Evolutionary conservation across 2,329 filamentous ascomycete species (phyloP).

Genomic region (Ascochyta koolunga): DNA sequence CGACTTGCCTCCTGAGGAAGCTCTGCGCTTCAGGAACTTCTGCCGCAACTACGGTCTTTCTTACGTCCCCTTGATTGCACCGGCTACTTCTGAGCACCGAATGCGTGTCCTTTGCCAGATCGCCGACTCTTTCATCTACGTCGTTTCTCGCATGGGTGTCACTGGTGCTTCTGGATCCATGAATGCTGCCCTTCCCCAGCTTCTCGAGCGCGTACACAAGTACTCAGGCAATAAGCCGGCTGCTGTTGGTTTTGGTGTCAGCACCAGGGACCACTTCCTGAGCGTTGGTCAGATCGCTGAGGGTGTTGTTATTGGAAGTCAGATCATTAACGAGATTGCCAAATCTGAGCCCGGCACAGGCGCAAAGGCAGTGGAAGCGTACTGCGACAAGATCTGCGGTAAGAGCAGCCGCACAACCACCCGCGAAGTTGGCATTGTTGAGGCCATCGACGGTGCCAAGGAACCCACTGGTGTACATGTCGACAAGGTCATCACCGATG

Average conservation of each 20-base stretch:
- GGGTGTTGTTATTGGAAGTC: slow-evolving; percentile 94
- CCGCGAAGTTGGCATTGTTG: slow-evolving; percentile 72
- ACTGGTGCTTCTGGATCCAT: slow-evolving; percentile 87
- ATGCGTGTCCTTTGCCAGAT: slow-evolving; percentile 97
- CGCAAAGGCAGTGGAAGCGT: slow-evolving; percentile 79
- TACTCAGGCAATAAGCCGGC: slow-evolving; percentile 91
- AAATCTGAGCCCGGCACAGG: slow-evolving; percentile 70
- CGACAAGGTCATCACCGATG: slow-evolving; percentile 69
- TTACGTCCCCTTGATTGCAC: slow-evolving; percentile 96
- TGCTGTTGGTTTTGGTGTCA: slow-evolving; percentile 94
- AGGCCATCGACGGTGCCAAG: slow-evolving; percentile 67
- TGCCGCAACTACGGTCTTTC: slow-evolving; percentile 83
- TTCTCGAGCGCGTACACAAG: slow-evolving; percentile 84
- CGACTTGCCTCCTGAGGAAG: slow-evolving; percentile 94
- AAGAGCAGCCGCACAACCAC: slow-evolving; percentile 60
- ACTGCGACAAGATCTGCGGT: slow-evolving; percentile 76
- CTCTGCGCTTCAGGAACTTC: slow-evolving; percentile 84
- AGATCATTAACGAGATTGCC: slow-evolving; percentile 84
- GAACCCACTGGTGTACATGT: slow-evolving; percentile 70
- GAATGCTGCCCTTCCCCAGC: slow-evolving; percentile 79
- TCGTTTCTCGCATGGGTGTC: slow-evolving; percentile 95
- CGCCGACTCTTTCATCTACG: slow-evolving; percentile 98
- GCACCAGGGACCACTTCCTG: slow-evolving; percentile 90
- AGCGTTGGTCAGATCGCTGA: slow-evolving; percentile 84
- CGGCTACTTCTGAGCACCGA: slow-evolving; percentile 86